Base-by-base conservation (phyloP, 108 stramenopile species). In the Thalassiosira profunda region DNA sequence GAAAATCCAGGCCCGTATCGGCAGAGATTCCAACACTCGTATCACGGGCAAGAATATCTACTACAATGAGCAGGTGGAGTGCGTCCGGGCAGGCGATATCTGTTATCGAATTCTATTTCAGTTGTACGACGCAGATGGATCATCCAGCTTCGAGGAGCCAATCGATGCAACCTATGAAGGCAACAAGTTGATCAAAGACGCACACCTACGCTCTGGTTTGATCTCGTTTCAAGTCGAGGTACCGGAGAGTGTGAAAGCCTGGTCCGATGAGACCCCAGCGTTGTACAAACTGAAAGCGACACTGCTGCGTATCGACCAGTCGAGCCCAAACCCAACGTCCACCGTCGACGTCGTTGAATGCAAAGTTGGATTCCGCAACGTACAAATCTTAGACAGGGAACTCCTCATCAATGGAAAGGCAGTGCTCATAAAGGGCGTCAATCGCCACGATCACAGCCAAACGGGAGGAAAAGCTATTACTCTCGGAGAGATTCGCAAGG, bases 371-470 rank as follows among this genome's bases (percentile, higher is more conserved):
- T 72, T 77, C 23, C 63, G 64, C 8, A 45, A 44, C 35, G 44
- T 77, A 18, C 43, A 62, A 73, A 65, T 66, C 15, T 6, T 18
- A 29, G 33, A 69, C 44, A 41, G 73, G 44, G 23, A 71, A 38
- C 53, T 76, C 2, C 60, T 76, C 6, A 58, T 76, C 43, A 76
- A 76, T 46, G 74, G 48, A 36, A 49, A 64, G 42, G 86, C 76
- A 11, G 76, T 67, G 40, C 87, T 45, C 56, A 89, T 73, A 63
- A 83, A 46, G 54, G 79, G 51, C 35, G 80, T 51, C 29, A 99
- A 99, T 64, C 86, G 98, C 8, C 97, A 97, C 77, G 98, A 99
- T 66, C 96, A 97, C 53, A 92, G 97, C 56, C 87, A 90, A 4
- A 86, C 92, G 47, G 53, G 79, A 52, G 95, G 92, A 20, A 96